Evolutionary conservation across 2,329 filamentous ascomycete genomes (phyloP), one percentile per base, ranked within the genome.

Genomic region (Lecanicillium sp.): DNA sequence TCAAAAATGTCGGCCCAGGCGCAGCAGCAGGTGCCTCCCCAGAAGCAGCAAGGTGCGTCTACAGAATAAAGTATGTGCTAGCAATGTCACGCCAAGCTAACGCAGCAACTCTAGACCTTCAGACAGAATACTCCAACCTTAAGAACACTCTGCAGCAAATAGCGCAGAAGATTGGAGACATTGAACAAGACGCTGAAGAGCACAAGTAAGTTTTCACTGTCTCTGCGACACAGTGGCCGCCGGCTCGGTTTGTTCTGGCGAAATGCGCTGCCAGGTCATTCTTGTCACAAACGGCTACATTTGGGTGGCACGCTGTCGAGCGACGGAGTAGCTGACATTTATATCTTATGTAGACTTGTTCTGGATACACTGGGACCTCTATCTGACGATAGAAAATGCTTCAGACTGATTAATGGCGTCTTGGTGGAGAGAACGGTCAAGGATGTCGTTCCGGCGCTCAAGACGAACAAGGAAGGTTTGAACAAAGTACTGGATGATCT

Each of bases 321-420:
- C n/a, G n/a, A n/a, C n/a, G n/a, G n/a, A n/a, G n/a, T n/a, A n/a
- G n/a, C n/a, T n/a, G n/a, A n/a, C n/a, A n/a, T n/a, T n/a, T n/a
- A n/a, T n/a, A n/a, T n/a, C n/a, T 49, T 39, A 48, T 46, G 46
- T 50, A 96, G 92, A 63, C 84, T 96, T 48, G 92, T 98, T 25
- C 76, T 96, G 37, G 90, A 96, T 57, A 96, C 90, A 4, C 68
- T 98, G 46, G 75, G 83, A 43, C 89, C 89, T 33, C 75, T 96
- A 17, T 73, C 85, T 1, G 75, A 72, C 47, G 84, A 94, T 49
- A 85, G 92, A 54, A 98, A 95, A 68, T 96, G 90, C 66, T 98
- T 96, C 67, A 89, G 92, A 51, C 87, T 98, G 77, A 94, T 98
- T 61, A 96, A 98, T 61, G 92, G 92, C 33, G 89, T 96, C 17